phyloP scores from a whole-genome alignment of 768 basidiomycete genomes.

The Leccinellum luteum region DNA sequence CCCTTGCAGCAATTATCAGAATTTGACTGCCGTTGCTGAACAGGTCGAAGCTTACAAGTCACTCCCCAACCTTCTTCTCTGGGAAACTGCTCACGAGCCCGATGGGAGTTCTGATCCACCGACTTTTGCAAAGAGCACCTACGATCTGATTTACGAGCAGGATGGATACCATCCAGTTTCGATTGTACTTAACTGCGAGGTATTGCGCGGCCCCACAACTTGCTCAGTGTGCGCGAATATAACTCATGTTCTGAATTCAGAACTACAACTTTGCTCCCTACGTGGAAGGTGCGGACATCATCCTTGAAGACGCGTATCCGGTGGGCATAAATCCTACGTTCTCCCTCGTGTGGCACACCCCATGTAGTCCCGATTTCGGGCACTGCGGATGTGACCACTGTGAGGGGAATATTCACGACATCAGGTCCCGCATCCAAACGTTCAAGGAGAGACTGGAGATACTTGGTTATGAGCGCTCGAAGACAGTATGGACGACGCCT shows the following conservation, averaged over 20 bases:
- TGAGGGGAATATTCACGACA: slow-evolving; percentile 59
- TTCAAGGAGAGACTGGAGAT: slow-evolving; percentile 56
- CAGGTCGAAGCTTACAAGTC: slow-evolving; percentile 66
- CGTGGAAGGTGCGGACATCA: slow-evolving; percentile 62
- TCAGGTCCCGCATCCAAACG: slow-evolving; percentile 62
- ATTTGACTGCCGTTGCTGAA: slow-evolving; percentile 54
- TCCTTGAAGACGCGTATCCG: slow-evolving; percentile 47
- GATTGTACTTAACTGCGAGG: slow-evolving; percentile 49
- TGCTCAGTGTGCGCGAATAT: neutral
- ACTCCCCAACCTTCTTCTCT: slow-evolving; percentile 62
- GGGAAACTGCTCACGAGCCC: slow-evolving; percentile 75
- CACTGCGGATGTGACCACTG: slow-evolving; percentile 76
- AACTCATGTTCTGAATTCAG: slow-evolving; percentile 21
- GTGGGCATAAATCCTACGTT: slow-evolving; percentile 59
- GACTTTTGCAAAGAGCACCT: slow-evolving; percentile 48
- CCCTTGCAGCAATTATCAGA: slow-evolving; percentile 50
- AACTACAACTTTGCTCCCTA: slow-evolving; percentile 63
- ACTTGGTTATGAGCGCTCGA: slow-evolving; percentile 62
- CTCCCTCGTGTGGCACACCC: slow-evolving; percentile 57
- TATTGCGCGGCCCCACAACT: neutral
- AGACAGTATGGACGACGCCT: slow-evolving; percentile 75
- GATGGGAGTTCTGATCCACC: slow-evolving; percentile 67
- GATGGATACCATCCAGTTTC: slow-evolving; percentile 62
- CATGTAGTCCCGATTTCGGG: slow-evolving; percentile 63
- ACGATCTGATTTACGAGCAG: slow-evolving; percentile 44